Evolutionary conservation across 371 early-diverging fungal genomes (phyloP).

Genomic region (Mortierella sp.): DNA sequence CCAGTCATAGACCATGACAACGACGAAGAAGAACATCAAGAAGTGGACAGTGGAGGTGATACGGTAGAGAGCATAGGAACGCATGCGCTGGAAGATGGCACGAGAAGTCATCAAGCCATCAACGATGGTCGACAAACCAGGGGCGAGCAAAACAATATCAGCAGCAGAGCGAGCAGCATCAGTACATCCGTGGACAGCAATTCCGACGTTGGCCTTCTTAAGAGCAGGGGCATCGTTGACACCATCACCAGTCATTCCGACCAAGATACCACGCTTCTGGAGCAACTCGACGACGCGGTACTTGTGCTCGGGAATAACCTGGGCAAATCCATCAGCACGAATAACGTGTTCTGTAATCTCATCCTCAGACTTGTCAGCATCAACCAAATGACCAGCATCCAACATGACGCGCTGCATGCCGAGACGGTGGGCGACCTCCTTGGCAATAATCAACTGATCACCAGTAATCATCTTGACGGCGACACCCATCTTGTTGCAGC

Average conservation of each 20-base stretch:
- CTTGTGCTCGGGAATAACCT: slow-evolving; percentile 97
- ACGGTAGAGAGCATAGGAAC: slow-evolving; percentile 91
- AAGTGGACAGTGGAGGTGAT: slow-evolving; percentile 87
- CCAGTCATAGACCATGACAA: slow-evolving; percentile 78
- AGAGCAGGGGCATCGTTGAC: slow-evolving; percentile 96
- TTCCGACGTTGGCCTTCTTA: slow-evolving; percentile 81
- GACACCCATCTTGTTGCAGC: slow-evolving; percentile 81
- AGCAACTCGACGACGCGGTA: slow-evolving; percentile 91
- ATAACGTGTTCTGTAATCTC: slow-evolving; percentile 85
- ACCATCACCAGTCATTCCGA: slow-evolving; percentile 94
- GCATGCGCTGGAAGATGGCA: slow-evolving; percentile 92
- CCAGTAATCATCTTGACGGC: slow-evolving; percentile 94
- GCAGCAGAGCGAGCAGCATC: slow-evolving; percentile 93
- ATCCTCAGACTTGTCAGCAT: slow-evolving; percentile 86
- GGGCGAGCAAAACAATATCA: slow-evolving; percentile 90
- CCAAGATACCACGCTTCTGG: slow-evolving; percentile 76
- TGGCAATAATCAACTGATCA: slow-evolving; percentile 91
- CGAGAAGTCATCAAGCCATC: slow-evolving; percentile 83
- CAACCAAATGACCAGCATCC: slow-evolving; percentile 81
- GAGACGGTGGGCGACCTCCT: slow-evolving; percentile 88
- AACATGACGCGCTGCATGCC: slow-evolving; percentile 86
- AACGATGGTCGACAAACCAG: slow-evolving; percentile 89
- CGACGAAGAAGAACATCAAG: slow-evolving; percentile 62
- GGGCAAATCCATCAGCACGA: slow-evolving; percentile 95
- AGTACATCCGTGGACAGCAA: slow-evolving; percentile 88